phyloP scores from a whole-genome alignment of 192 early-diverging fungal genomes.

The Coemansia sp. region DNA sequence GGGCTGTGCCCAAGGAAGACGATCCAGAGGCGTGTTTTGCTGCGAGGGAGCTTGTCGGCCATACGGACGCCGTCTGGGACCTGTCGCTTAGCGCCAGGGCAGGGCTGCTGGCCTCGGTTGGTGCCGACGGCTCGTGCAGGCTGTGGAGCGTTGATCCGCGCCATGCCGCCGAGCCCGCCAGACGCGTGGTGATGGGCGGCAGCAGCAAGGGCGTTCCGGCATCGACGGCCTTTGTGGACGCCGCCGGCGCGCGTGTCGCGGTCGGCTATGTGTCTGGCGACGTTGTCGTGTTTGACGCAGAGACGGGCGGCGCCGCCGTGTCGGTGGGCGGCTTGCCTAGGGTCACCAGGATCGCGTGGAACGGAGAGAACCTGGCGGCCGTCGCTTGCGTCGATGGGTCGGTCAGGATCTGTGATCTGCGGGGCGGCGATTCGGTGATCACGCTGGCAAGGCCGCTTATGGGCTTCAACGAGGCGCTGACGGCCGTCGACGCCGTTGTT shows the following conservation, averaged over 20 bases:
- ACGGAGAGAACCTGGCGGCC: conserved; percentile 10
- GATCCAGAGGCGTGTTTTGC: conserved; percentile 16
- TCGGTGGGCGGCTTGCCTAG: conserved; percentile 1
- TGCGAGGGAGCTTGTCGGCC: conserved; percentile 17
- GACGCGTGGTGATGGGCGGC: neutral
- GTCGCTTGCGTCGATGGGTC: conserved; percentile 22
- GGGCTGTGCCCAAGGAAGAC: conserved; percentile 15
- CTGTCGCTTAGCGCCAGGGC: conserved; percentile 20
- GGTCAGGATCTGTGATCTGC: conserved; percentile 29
- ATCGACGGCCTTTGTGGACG: conserved; percentile 14
- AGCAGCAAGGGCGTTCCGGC: conserved; percentile 5
- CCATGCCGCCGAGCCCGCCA: neutral
- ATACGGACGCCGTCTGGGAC: conserved; percentile 47
- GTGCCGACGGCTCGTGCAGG: conserved; percentile 33
- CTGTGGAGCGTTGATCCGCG: conserved; percentile 28
- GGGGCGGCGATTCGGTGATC: conserved; percentile 4
- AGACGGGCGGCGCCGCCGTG: neutral
- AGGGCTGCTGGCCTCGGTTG: conserved; percentile 38
- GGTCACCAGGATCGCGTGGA: conserved; percentile 8
- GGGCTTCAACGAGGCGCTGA: conserved; percentile 15
- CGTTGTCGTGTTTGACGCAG: neutral
- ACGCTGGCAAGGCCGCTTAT: conserved; percentile 5
- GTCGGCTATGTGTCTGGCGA: neutral
- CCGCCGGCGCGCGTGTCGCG: neutral
- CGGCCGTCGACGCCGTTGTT: conserved; percentile 5